phyloP scores from a whole-genome alignment of 2,329 filamentous ascomycete genomes.

The Aspergillus sp. region DNA sequence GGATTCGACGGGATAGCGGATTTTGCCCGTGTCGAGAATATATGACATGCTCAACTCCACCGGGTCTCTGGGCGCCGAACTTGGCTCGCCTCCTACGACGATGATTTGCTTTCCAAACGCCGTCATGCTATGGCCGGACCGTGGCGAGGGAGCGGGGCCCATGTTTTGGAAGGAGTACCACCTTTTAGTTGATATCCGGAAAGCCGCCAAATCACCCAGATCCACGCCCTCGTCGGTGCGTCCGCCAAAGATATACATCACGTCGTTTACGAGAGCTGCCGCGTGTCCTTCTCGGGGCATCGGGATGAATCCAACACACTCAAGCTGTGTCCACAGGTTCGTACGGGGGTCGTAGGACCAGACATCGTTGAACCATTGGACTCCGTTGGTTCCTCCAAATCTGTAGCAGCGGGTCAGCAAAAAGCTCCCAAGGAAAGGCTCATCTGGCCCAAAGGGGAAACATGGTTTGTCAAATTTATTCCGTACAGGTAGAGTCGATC shows the following conservation, averaged over 20 bases:
- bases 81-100: constrained; percentile 88
- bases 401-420: constrained; percentile 35
- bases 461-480: background rate
- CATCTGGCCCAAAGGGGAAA: background rate
- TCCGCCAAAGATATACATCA: constrained; percentile 98
- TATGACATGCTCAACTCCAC: constrained; percentile 84
- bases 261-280: constrained; percentile 85
- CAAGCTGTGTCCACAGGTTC: constrained; percentile 79
- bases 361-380: constrained; percentile 97
- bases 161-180: constrained; percentile 99
- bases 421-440: background rate
- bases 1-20: constrained; percentile 80
- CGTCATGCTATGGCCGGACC: constrained; percentile 97
- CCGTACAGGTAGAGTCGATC: constrained; percentile 87
- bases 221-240: constrained; percentile 89
- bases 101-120: constrained; percentile 86
- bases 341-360: constrained; percentile 85
- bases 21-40: constrained; percentile 88
- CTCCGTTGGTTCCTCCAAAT: constrained; percentile 95
- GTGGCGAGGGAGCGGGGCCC: constrained; percentile 86
- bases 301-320: constrained; percentile 97
- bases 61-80: constrained; percentile 69
- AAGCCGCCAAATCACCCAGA: constrained; percentile 84
- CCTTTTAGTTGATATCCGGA: constrained; percentile 69
- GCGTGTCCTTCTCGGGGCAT: constrained; percentile 90